Conservation (phyloP, 192 early-diverging fungal species). For the Backusella macrospora region DNA sequence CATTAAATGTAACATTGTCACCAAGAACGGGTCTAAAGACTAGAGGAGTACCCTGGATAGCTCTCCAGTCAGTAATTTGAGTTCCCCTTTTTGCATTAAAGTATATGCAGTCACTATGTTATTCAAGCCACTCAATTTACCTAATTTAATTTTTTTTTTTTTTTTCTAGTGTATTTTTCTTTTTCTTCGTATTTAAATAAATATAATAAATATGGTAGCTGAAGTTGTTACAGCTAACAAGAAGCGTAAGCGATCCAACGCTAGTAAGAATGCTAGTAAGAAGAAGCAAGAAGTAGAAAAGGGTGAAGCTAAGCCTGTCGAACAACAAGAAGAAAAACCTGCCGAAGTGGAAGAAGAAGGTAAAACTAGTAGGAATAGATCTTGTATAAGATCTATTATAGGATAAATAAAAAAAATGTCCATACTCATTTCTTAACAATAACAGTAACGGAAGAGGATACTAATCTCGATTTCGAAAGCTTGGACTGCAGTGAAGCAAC, state of each 20-base stretch:
- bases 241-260: conserved; percentile 22
- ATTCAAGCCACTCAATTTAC: neutral
- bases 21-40: conserved; percentile 28
- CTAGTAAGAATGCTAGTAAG: conserved; percentile 16
- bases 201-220: conserved; percentile 3
- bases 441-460: neutral
- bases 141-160: conserved; percentile 12
- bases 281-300: conserved; percentile 33
- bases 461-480: conserved; percentile 69
- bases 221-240: conserved; percentile 20
- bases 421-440: neutral
- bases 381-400: neutral
- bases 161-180: neutral
- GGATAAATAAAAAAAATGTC: neutral
- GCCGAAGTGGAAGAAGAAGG: neutral
- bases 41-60: conserved; percentile 34
- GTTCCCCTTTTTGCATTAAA: conserved; percentile 4
- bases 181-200: neutral
- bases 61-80: conserved; percentile 11
- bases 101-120: neutral
- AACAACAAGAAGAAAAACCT: conserved; percentile 6
- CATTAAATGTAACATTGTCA: conserved; percentile 25
- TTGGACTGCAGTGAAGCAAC: conserved; percentile 83
- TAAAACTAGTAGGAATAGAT: neutral
- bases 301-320: conserved; percentile 30